A percentile compares a stretch with the other conserved stretches of the same genome.
phyloP scores from a whole-genome alignment of 2,329 filamentous ascomycete species.

The Stachybotrys echinatus region DNA sequence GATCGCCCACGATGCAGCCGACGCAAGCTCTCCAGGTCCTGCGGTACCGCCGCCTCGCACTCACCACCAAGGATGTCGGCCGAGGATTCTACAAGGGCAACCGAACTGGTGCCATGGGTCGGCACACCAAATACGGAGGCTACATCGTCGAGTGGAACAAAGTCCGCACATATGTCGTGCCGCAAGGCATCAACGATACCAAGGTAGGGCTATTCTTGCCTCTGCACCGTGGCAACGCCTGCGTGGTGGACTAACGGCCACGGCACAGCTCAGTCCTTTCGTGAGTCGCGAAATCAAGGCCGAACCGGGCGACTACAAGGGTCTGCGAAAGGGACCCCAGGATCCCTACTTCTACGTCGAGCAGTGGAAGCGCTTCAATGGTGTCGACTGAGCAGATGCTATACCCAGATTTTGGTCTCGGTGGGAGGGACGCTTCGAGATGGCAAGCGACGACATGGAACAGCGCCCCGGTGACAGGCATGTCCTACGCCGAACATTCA shows the following conservation, averaged over 20 bases:
- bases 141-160: conserved; percentile 82
- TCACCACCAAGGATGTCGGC: conserved; percentile 90
- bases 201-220: conserved; percentile 48
- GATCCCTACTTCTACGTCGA: conserved; percentile 58
- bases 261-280: conserved; percentile 69
- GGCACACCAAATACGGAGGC: conserved; percentile 75
- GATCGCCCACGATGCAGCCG: conserved; percentile 53
- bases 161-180: conserved; percentile 86
- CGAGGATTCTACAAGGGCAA: conserved; percentile 98
- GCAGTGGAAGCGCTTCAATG: conserved; percentile 65
- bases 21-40: conserved; percentile 61
- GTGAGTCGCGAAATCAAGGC: conserved; percentile 57
- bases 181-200: conserved; percentile 61
- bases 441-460: no score
- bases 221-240: neutral
- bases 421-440: no score
- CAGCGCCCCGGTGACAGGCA: no score
- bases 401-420: neutral
- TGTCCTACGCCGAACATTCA: neutral
- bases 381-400: conserved; percentile 40
- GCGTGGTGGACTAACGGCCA: conserved; percentile 7
- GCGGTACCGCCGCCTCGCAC: conserved; percentile 66
- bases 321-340: conserved; percentile 47
- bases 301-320: conserved; percentile 49
- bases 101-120: conserved; percentile 79